Evolutionary conservation across 2,329 filamentous ascomycete genomes (phyloP).

Genomic region (Chrysosporium keratinophilum): DNA sequence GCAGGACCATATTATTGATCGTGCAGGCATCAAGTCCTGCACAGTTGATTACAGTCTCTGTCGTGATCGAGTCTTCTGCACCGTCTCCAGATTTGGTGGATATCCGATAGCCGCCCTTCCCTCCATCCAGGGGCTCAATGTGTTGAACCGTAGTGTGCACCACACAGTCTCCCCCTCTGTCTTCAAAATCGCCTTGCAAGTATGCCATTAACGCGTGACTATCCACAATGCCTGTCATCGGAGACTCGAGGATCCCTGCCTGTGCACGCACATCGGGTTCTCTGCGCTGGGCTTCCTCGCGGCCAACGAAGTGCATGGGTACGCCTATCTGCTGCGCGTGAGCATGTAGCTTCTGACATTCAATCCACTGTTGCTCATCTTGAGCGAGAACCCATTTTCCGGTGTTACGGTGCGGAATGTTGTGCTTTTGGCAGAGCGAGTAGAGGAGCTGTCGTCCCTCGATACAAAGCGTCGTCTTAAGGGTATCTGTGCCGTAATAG

Average conservation of each 20-base stretch:
- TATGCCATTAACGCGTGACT: constrained; percentile 74
- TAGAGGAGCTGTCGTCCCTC: constrained; percentile 69
- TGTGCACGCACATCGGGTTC: constrained; percentile 69
- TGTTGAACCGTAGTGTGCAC: constrained; percentile 55
- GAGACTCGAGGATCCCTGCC: constrained; percentile 68
- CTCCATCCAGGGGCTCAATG: constrained; percentile 46
- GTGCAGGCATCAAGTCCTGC: constrained; percentile 69
- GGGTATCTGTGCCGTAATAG: constrained; percentile 66
- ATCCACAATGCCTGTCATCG: constrained; percentile 83
- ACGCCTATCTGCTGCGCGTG: constrained; percentile 49
- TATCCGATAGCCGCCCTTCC: constrained; percentile 62
- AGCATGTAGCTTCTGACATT: constrained; percentile 43
- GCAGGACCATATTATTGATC: constrained; percentile 71
- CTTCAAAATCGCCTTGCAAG: constrained; percentile 65
- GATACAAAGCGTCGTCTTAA: constrained; percentile 80
- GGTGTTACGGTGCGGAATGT: constrained; percentile 60
- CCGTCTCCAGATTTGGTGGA: constrained; percentile 37
- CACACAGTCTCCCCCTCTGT: constrained; percentile 63
- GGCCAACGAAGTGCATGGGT: constrained; percentile 59
- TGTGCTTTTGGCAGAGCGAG: constrained; percentile 56
- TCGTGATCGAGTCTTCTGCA: constrained; percentile 49
- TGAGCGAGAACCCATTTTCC: constrained; percentile 97
- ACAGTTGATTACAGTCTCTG: constrained; percentile 71
- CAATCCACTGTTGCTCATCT: constrained; percentile 56
- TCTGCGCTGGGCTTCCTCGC: constrained; percentile 49